A percentile compares a stretch with the other conserved stretches of the same genome.
Conservation (phyloP, 768 basidiomycete genomes). For the Myochromella boudieri region DNA sequence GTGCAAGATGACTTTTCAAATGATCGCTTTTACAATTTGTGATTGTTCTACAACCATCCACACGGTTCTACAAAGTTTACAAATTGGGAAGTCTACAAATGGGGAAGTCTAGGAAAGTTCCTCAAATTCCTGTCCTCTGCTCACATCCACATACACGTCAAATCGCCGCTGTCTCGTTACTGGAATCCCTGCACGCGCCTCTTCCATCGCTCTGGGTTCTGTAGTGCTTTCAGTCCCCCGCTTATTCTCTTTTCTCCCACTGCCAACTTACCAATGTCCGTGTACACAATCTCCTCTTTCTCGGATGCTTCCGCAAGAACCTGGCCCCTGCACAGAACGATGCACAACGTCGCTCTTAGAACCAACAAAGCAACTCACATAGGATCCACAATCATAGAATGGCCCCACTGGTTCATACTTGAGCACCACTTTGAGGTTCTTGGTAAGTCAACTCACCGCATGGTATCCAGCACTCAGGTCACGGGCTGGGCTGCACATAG, state of each 20-base stretch:
- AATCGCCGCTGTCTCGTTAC: constrained; percentile 91
- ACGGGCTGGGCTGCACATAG: constrained; percentile 95
- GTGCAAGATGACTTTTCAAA: constrained; percentile 19
- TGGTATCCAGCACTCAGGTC: constrained; percentile 83
- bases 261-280: constrained; percentile 69
- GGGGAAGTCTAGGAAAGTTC: neutral
- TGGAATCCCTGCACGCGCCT: constrained; percentile 81
- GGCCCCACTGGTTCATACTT: constrained; percentile 65
- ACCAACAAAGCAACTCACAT: constrained; percentile 53
- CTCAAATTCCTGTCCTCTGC: constrained; percentile 18
- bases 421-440: constrained; percentile 1
- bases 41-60: constrained; percentile 47
- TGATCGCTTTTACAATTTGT: constrained; percentile 32
- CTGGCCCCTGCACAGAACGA: constrained; percentile 54
- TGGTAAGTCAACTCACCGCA: constrained; percentile 53
- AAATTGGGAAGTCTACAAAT: constrained; percentile 32
- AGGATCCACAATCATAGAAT: constrained; percentile 89
- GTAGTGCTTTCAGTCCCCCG: constrained; percentile 3
- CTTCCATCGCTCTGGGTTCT: constrained; percentile 56
- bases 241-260: neutral
- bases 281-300: constrained; percentile 75
- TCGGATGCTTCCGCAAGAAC: constrained; percentile 75
- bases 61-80: constrained; percentile 37
- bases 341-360: constrained; percentile 3
- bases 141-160: constrained; percentile 87